Evolutionary conservation across 2,329 filamentous ascomycete species (phyloP).

Genomic region (Penicillium sp.): DNA sequence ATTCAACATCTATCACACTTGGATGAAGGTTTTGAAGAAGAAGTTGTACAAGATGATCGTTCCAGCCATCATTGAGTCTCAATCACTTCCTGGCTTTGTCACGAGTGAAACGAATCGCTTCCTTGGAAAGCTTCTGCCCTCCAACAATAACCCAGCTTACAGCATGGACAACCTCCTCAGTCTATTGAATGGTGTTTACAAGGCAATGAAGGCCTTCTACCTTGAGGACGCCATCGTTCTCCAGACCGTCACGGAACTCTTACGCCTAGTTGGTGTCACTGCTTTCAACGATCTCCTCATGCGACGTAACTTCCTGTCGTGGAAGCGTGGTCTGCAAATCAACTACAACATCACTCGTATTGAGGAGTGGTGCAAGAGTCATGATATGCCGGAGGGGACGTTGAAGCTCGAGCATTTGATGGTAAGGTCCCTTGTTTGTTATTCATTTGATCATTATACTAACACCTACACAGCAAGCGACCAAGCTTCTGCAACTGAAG

Average conservation of each 20-base stretch:
- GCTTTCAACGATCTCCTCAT: conserved; percentile 98
- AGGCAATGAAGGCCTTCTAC: conserved; percentile 98
- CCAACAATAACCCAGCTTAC: conserved; percentile 88
- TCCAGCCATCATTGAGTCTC: conserved; percentile 96
- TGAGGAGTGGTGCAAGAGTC: conserved; percentile 99
- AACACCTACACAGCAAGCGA: conserved; percentile 69
- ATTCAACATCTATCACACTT: conserved; percentile 99
- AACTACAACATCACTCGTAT: conserved; percentile 99
- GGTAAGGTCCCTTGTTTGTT: conserved; percentile 53
- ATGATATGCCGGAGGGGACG: conserved; percentile 98
- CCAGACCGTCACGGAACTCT: conserved; percentile 89
- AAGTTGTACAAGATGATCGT: conserved; percentile 99
- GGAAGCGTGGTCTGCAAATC: conserved; percentile 98
- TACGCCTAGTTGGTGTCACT: conserved; percentile 90
- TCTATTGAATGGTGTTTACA: conserved; percentile 93
- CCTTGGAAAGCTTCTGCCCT: conserved; percentile 91
- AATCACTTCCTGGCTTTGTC: conserved; percentile 95
- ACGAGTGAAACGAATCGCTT: conserved; percentile 98
- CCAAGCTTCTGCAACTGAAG: conserved; percentile 96
- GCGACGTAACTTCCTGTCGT: conserved; percentile 96
- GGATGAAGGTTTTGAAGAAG: conserved; percentile 99
- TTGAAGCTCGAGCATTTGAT: conserved; percentile 97
- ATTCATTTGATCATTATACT: conserved; percentile 5
- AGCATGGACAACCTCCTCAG: conserved; percentile 99
- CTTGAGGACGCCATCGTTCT: conserved; percentile 94